phyloP scores from a whole-genome alignment of 306 rosid species.

The Rubus parviflorus region DNA sequence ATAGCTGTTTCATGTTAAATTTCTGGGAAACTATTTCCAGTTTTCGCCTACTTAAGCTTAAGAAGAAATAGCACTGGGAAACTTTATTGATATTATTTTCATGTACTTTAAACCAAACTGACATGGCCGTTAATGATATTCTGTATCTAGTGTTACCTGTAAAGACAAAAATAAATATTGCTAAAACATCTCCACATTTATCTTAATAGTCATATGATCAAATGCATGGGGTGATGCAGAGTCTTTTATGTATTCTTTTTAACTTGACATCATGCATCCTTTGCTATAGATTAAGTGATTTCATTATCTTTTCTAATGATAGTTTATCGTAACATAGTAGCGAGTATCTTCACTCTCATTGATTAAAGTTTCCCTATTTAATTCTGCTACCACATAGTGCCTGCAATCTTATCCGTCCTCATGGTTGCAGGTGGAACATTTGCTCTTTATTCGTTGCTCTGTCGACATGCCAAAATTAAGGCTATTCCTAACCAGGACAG shows the following conservation, averaged over 20 bases:
- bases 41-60: not conserved
- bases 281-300: not conserved
- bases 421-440: conserved; percentile 79
- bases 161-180: not conserved
- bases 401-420: conserved; percentile 10
- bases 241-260: not conserved
- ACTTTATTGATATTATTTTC: not conserved
- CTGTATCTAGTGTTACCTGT: not conserved
- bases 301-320: not conserved
- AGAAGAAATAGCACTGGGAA: not conserved
- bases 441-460: conserved; percentile 92
- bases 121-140: not conserved
- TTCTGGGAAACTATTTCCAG: not conserved
- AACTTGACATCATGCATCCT: not conserved
- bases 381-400: conserved; percentile 12
- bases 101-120: not conserved
- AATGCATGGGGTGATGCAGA: not conserved
- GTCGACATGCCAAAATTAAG: conserved; percentile 89
- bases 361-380: conserved; percentile 11
- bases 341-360: not conserved
- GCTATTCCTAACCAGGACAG: conserved; percentile 94
- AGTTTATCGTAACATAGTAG: not conserved
- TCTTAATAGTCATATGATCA: not conserved
- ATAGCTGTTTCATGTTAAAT: not conserved
- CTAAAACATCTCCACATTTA: not conserved